Percentiles rank a stretch among this genome's conserved stretches.
Evolutionary conservation across 148 eudicot species (phyloP).

Genomic region (Camellia granthamiana): DNA sequence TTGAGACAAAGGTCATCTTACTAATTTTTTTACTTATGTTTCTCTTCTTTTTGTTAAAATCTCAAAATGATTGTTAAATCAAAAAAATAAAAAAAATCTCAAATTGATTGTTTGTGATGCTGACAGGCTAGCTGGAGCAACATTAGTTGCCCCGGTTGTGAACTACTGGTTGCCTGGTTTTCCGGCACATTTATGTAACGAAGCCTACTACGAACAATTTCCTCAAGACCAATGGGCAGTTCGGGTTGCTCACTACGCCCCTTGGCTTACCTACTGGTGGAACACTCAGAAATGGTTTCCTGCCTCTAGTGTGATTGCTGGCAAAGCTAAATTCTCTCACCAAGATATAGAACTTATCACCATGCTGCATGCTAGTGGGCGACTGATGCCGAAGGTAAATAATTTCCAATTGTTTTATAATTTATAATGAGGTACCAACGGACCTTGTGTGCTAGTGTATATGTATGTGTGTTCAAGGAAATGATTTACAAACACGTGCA

Average conservation of each 20-base stretch:
- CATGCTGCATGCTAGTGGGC: neutral
- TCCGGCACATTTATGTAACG: constrained; percentile 29
- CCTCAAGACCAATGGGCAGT: constrained; percentile 40
- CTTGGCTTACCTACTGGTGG: constrained; percentile 60
- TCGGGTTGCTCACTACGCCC: constrained; percentile 43
- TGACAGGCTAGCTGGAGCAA: constrained; percentile 43
- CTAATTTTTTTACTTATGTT: neutral
- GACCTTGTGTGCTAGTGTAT: neutral
- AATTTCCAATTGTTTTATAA: neutral
- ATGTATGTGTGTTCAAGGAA: neutral
- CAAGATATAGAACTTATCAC: constrained; percentile 30
- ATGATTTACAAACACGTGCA: neutral
- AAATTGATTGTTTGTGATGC: neutral
- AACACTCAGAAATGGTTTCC: constrained; percentile 54
- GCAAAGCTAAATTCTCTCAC: constrained; percentile 18
- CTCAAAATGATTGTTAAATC: neutral
- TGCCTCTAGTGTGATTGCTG: constrained; percentile 21
- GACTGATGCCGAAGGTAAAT: constrained; percentile 24
- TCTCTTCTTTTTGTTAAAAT: neutral
- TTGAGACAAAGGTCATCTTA: no score
- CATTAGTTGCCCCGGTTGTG: constrained; percentile 38
- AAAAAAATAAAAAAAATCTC: no score
- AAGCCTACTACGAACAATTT: constrained; percentile 29
- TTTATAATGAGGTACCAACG: neutral
- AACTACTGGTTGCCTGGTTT: constrained; percentile 48